A percentile compares a stretch with the other conserved stretches of the same genome.
These are phyloP conservation scores for Neofusicoccum laricinum DNA, from an alignment of 2,329 filamentous ascomycete species.

Conservation along the genomic window DNA sequence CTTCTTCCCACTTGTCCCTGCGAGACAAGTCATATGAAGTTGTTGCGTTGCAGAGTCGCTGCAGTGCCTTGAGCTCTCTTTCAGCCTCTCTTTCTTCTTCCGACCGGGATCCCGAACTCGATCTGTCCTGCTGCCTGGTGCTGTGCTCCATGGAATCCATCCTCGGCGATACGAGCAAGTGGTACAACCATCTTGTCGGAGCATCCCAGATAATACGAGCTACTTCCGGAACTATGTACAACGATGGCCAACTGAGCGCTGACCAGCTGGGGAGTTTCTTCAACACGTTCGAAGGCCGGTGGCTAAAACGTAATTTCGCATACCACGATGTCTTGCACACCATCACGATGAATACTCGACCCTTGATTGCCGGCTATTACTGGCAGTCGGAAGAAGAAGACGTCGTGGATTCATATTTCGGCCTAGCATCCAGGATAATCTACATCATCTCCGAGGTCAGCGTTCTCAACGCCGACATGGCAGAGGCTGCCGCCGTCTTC, in stretches of 20 bases:
- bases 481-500: constrained; percentile 4
- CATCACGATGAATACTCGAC: constrained; percentile 7
- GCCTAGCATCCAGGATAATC: constrained; percentile 14
- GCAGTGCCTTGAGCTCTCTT: constrained; percentile 14
- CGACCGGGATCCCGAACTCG: constrained; percentile 13
- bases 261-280: constrained; percentile 4
- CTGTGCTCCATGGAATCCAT: constrained; percentile 17
- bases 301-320: constrained; percentile 16
- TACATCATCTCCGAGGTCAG: constrained; percentile 15
- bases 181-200: constrained; percentile 16
- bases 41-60: constrained; percentile 16
- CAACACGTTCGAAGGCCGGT: constrained; percentile 16
- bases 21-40: constrained; percentile 17
- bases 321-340: constrained; percentile 16
- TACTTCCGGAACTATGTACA: not conserved
- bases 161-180: constrained; percentile 15
- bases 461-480: constrained; percentile 16
- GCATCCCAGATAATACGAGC: constrained; percentile 14
- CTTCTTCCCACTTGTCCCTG: constrained; percentile 16
- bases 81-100: constrained; percentile 13
- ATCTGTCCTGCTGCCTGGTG: constrained; percentile 14
- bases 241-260: not conserved
- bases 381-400: constrained; percentile 3
- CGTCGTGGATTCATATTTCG: constrained; percentile 13
- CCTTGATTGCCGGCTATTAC: constrained; percentile 13